These are phyloP conservation scores for Pisolithus marmoratus DNA, from an alignment of 768 basidiomycete genomes.

Conservation along the genomic window DNA sequence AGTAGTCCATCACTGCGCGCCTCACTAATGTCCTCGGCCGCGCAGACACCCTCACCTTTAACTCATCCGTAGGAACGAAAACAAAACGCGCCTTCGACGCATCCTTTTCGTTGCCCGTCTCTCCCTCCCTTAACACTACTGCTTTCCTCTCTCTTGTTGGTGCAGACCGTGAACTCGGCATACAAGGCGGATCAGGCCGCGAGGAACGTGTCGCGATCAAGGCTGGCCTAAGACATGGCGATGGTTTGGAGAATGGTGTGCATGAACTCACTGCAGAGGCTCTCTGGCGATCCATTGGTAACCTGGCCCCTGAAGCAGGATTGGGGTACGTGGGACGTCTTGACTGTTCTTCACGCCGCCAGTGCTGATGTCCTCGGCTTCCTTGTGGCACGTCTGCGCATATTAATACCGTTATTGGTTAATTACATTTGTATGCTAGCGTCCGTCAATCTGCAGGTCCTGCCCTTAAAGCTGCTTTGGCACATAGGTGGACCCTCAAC, in stretches of 20 bases:
- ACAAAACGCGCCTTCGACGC: constrained; percentile 81
- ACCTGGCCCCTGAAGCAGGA: constrained; percentile 70
- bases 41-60: constrained; percentile 82
- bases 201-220: constrained; percentile 51
- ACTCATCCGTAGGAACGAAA: constrained; percentile 78
- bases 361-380: neutral
- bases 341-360: neutral
- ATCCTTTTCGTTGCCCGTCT: constrained; percentile 56
- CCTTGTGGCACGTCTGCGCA: too few relatives aligned
- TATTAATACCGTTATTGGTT: too few relatives aligned
- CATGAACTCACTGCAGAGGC: constrained; percentile 88
- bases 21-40: constrained; percentile 88
- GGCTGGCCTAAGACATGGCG: constrained; percentile 46
- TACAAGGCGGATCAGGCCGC: constrained; percentile 18
- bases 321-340: constrained; percentile 50
- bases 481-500: constrained; percentile 71
- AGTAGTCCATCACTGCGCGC: constrained; percentile 70
- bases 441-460: constrained; percentile 82
- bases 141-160: constrained; percentile 71
- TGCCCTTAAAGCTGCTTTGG: constrained; percentile 75
- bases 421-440: constrained; percentile 31
- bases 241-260: constrained; percentile 41
- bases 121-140: constrained; percentile 53
- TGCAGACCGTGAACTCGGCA: constrained; percentile 66
- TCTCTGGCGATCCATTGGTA: constrained; percentile 68